phyloP scores from a whole-genome alignment of 1,139 yeast species.

The Taphrina deformans region DNA sequence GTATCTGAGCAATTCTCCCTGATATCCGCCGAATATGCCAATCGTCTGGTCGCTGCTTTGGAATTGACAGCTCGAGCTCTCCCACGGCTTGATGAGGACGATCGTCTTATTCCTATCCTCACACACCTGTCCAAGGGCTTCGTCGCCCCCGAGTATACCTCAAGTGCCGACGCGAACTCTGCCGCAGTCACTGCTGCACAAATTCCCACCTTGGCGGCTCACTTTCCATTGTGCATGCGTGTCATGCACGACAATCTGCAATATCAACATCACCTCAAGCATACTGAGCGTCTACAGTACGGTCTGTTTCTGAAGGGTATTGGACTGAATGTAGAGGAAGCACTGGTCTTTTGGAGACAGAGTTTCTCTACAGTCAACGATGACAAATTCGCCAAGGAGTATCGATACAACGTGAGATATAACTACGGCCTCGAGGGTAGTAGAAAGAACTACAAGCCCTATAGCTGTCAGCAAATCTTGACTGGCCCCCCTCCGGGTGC shows the following conservation, averaged over 20 bases:
- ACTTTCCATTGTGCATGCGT: conserved; percentile 82
- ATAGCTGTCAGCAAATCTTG: conserved; percentile 77
- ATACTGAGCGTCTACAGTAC: conserved; percentile 80
- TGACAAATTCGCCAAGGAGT: conserved; percentile 83
- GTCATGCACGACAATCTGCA: conserved; percentile 64
- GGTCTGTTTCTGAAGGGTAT: conserved; percentile 82
- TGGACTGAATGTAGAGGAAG: conserved; percentile 84
- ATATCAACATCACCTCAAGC: conserved; percentile 69
- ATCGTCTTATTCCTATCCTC: conserved; percentile 78
- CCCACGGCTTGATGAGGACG: conserved; percentile 89
- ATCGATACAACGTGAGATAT: conserved; percentile 82
- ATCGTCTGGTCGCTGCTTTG: conserved; percentile 56
- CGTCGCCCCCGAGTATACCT: conserved; percentile 45
- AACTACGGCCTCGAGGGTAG: conserved; percentile 90
- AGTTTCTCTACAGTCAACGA: conserved; percentile 68
- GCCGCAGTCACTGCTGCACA: conserved; percentile 64
- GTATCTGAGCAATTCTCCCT: conserved; percentile 72
- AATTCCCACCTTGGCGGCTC: conserved; percentile 59
- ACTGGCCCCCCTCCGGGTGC: conserved; percentile 66
- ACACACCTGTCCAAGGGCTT: conserved; percentile 77
- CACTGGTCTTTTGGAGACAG: conserved; percentile 76
- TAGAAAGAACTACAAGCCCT: conserved; percentile 77
- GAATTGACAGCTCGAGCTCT: conserved; percentile 71
- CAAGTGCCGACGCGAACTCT: conserved; percentile 35
- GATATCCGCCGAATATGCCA: conserved; percentile 65